Evolutionary conservation across 1,284 basidiomycete species (phyloP).

Genomic region (Retiboletus flavoniger): DNA sequence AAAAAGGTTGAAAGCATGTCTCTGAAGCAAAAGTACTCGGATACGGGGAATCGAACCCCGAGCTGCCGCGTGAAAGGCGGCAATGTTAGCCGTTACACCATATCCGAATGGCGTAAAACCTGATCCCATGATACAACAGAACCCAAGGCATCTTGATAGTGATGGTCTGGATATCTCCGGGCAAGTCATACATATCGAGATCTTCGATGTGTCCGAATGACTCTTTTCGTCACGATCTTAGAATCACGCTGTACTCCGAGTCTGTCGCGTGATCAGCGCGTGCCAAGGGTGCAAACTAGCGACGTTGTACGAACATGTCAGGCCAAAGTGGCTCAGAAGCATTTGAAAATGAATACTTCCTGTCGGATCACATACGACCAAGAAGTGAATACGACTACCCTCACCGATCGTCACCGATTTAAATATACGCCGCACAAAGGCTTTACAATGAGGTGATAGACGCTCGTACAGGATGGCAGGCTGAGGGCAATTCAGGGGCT

Average conservation of each 20-base stretch:
- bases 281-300: neutral
- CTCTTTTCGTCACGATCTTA: neutral
- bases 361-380: neutral
- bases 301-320: neutral
- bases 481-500: neutral
- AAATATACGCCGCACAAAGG: neutral
- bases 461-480: slow-evolving; percentile 32
- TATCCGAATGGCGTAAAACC: slow-evolving; percentile 41
- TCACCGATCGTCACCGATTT: neutral
- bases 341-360: neutral
- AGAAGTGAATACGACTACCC: neutral
- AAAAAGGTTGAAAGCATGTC: slow-evolving; percentile 44
- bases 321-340: neutral
- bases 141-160: neutral
- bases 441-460: neutral
- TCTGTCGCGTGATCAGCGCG: slow-evolving; percentile 1
- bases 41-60: slow-evolving; percentile 62
- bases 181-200: neutral
- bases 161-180: too few relatives aligned
- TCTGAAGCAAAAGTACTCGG: slow-evolving; percentile 38
- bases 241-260: neutral
- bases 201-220: neutral
- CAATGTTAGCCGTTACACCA: slow-evolving; percentile 74
- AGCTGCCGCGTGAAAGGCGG: slow-evolving; percentile 67
- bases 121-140: neutral